Conservation (phyloP, 345 rosid species). For the Limnanthes douglasii region DNA sequence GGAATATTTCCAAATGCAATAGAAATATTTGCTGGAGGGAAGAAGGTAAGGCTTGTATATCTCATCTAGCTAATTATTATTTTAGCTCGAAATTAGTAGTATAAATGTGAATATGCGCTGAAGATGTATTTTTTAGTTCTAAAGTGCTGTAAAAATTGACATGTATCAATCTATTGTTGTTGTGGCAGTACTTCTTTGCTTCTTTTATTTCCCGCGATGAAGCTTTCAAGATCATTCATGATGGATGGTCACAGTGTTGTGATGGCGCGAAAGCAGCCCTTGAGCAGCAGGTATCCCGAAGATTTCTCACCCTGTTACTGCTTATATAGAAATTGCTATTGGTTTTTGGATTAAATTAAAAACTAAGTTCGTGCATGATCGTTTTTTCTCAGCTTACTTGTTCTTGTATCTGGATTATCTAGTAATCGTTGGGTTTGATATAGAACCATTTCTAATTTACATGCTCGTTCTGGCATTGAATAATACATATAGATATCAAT, state of each 20-base stretch:
- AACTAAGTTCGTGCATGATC: slow-evolving; percentile 9
- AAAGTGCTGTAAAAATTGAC: slow-evolving; percentile 6
- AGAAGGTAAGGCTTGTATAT: slow-evolving; percentile 62
- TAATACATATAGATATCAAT: slow-evolving; percentile 29
- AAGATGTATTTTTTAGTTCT: slow-evolving; percentile 10
- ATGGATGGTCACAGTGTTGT: slow-evolving; percentile 49
- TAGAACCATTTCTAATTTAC: background rate
- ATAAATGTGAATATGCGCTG: no score
- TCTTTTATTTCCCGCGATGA: slow-evolving; percentile 75
- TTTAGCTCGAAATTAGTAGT: no score
- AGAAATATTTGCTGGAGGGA: slow-evolving; percentile 70
- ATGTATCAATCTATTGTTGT: slow-evolving; percentile 8
- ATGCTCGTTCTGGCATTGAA: background rate
- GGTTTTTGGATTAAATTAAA: no score
- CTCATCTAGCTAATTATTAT: no score
- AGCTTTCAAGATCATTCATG: slow-evolving; percentile 56
- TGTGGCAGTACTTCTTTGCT: slow-evolving; percentile 61
- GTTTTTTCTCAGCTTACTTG: slow-evolving; percentile 2
- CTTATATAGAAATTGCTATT: no score
- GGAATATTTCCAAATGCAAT: slow-evolving; percentile 95
- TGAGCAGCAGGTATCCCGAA: slow-evolving; percentile 36
- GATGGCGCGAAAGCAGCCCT: slow-evolving; percentile 13
- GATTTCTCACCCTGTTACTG: background rate
- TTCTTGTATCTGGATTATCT: slow-evolving; percentile 6
- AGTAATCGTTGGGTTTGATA: background rate